Conservation (phyloP, 805 yeast species). For the Starmerella geochares region DNA sequence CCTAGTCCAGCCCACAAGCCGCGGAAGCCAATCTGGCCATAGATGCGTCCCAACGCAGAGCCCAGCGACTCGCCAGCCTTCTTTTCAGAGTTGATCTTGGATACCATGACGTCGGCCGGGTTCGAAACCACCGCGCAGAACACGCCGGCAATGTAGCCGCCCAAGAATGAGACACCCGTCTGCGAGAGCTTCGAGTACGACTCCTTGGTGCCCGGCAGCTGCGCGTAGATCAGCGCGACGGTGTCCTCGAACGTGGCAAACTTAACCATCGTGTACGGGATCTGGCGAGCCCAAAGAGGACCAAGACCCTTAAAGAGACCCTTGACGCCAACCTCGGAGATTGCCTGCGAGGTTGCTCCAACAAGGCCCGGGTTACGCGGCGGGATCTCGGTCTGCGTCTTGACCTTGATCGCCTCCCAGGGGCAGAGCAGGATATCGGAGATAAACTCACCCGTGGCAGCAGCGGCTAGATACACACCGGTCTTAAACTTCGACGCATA, state of each 20-base stretch:
- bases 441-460: conserved; percentile 87
- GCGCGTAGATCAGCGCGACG: conserved; percentile 66
- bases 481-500: conserved; percentile 57
- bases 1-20: conserved; percentile 95
- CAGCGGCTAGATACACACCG: conserved; percentile 65
- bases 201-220: conserved; percentile 60
- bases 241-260: conserved; percentile 90
- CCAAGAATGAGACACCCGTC: conserved; percentile 88
- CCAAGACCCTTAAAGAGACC: conserved; percentile 80
- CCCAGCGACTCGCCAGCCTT: conserved; percentile 55
- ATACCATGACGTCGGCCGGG: conserved; percentile 99
- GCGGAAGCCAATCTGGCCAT: conserved; percentile 68
- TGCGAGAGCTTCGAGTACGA: conserved; percentile 67
- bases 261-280: conserved; percentile 97
- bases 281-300: conserved; percentile 93
- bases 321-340: conserved; percentile 56
- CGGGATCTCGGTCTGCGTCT: conserved; percentile 85
- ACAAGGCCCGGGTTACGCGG: conserved; percentile 58
- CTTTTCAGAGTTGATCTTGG: conserved; percentile 72
- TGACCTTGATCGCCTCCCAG: conserved; percentile 88
- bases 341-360: conserved; percentile 58
- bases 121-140: conserved; percentile 93
- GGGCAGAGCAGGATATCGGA: conserved; percentile 91
- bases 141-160: conserved; percentile 96
- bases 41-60: conserved; percentile 62